Evolutionary conservation across 2,329 filamentous ascomycete genomes (phyloP), one percentile per base, ranked within the genome.

Genomic region (Clarireedia hainanense): DNA sequence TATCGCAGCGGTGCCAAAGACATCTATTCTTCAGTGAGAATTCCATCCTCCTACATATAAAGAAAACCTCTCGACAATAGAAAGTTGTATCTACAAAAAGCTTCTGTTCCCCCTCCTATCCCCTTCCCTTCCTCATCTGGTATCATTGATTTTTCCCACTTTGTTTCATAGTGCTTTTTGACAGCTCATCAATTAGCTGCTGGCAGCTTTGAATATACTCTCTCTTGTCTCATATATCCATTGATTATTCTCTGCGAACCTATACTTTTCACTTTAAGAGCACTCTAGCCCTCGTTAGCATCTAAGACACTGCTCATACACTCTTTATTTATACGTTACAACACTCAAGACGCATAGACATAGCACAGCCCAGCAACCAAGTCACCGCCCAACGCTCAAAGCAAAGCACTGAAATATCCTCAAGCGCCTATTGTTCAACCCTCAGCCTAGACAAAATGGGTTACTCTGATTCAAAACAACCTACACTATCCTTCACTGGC

Each of bases 141-240:
- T 42, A 51, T 58, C 48, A 47, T 10, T 5, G 23, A 39, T 37
- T n/a, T 15, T 17, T 17, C 17, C 17, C 9, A 37, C 30, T 4
- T 20, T 17, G 14, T 15, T 23, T 42, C 48, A 39, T 46, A 34
- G 30, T 34, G 30, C 30, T 12, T 34, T 34, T 34, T 34, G 30
- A 34, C 30, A 10, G 9, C 5, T n/a, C 43, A 55, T 59, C 51
- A 47, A 54, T 47, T 52, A 52, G 61, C 62, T 64, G 62, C 62
- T 61, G 62, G 62, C 62, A 63, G 60, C 62, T 58, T 30, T 59
- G 60, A 53, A 54, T 58, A 61, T 47, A 54, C 36, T 55, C 50
- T 53, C 48, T 20, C 30, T 42, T 26, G 9, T 34, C 30, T 34
- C 30, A 12, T 12, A 34, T 34, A 34, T 34, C 12, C 10, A 4